phyloP scores from a whole-genome alignment of 257 asterid species.

The Scutellaria galericulata region DNA sequence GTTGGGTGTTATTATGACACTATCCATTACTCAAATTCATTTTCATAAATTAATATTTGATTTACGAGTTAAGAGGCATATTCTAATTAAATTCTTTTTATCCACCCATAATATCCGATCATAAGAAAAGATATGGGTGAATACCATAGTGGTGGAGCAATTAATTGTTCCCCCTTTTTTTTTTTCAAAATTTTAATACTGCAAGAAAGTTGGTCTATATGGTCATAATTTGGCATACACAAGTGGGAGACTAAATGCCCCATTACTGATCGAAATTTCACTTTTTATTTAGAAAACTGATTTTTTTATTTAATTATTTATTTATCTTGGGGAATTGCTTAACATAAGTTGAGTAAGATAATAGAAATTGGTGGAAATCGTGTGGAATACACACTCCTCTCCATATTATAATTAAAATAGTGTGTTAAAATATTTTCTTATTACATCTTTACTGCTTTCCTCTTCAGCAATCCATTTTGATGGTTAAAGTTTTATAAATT shows the following conservation, averaged over 20 bases:
- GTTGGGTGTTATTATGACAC: too few relatives aligned
- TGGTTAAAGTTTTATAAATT: slow-evolving; percentile 18
- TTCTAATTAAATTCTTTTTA: too few relatives aligned
- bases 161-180: neutral
- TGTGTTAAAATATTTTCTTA: neutral
- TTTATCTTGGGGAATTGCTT: too few relatives aligned
- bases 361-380: slow-evolving; percentile 49
- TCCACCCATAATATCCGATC: neutral
- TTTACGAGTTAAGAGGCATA: neutral
- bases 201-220: slow-evolving; percentile 15
- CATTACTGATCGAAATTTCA: slow-evolving; percentile 1
- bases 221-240: slow-evolving; percentile 17
- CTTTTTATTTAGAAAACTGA: slow-evolving; percentile 4
- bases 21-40: too few relatives aligned
- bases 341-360: neutral
- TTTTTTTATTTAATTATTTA: neutral
- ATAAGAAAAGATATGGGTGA: neutral
- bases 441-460: slow-evolving; percentile 36
- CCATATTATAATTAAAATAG: slow-evolving; percentile 31
- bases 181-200: slow-evolving; percentile 1
- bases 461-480: slow-evolving; percentile 42
- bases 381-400: slow-evolving; percentile 61
- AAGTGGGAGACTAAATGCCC: slow-evolving; percentile 32
- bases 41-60: too few relatives aligned
- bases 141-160: slow-evolving; percentile 28